A percentile compares a stretch with the other conserved stretches of the same genome.
phyloP scores from a whole-genome alignment of 176 grass and related monocot genomes.

The Triticum turgidum region DNA sequence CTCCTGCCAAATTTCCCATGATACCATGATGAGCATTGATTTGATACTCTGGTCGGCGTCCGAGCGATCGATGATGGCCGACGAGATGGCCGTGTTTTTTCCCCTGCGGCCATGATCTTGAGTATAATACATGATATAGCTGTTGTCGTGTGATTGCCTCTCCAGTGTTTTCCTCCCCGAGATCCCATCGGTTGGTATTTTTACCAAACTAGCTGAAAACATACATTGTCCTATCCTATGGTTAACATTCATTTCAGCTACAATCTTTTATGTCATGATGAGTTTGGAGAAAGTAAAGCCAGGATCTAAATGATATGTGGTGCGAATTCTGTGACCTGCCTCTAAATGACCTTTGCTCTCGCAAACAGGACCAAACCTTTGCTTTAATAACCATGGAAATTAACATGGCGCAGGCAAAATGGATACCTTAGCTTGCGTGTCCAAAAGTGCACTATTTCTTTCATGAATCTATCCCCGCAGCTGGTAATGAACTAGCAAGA shows the following conservation, averaged over 20 bases:
- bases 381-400: slow-evolving; percentile 4
- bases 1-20: too few species aligned
- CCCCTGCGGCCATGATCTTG: too few species aligned
- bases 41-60: too few species aligned
- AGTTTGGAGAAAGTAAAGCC: neutral
- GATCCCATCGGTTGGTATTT: neutral
- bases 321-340: neutral
- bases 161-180: neutral
- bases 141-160: slow-evolving; percentile 14
- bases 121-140: neutral
- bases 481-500: neutral
- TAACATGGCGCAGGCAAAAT: neutral
- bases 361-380: neutral
- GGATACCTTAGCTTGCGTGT: neutral
- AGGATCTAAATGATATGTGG: neutral
- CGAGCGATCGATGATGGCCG: too few species aligned
- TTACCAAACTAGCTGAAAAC: neutral
- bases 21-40: too few species aligned
- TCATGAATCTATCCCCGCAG: neutral
- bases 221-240: neutral
- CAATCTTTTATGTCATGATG: neutral
- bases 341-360: neutral
- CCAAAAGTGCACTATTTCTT: neutral
- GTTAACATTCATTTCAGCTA: neutral
- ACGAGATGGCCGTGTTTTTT: too few species aligned